phyloP scores from a whole-genome alignment of 2,329 filamentous ascomycete species.

The Trichoderma aggressivum region DNA sequence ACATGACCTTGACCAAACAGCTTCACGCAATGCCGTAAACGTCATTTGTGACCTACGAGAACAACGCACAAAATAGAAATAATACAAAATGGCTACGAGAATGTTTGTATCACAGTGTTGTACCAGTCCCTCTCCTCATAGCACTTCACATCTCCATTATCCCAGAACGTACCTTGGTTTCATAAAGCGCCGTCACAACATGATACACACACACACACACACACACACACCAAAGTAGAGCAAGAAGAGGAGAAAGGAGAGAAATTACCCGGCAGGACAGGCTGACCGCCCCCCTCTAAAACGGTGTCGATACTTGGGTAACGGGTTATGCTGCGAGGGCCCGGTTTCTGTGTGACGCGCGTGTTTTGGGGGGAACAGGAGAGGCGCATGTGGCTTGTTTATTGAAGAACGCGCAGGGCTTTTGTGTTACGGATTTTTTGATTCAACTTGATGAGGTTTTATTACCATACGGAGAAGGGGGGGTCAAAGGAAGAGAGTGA shows the following conservation, averaged over 20 bases:
- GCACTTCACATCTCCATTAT: not conserved
- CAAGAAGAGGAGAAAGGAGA: not conserved
- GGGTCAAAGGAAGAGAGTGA: no score
- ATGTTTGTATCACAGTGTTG: not conserved
- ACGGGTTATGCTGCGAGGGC: slow-evolving; percentile 2
- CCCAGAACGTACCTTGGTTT: not conserved
- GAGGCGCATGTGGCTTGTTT: not conserved
- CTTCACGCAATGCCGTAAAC: not conserved
- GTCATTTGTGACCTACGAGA: not conserved
- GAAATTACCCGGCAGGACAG: not conserved
- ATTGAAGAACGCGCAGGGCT: not conserved
- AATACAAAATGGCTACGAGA: not conserved
- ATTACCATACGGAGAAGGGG: not conserved
- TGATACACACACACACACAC: not conserved
- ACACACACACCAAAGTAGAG: not conserved
- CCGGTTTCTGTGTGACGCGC: slow-evolving; percentile 6
- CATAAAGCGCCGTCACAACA: not conserved
- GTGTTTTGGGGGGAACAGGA: not conserved
- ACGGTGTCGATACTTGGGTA: not conserved
- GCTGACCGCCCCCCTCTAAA: not conserved
- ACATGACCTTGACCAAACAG: not conserved
- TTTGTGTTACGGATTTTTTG: not conserved
- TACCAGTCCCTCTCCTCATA: not conserved
- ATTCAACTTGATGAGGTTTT: not conserved
- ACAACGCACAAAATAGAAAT: not conserved